Conservation (phyloP, 1,284 basidiomycete species). For the Inonotus hispidus region DNA sequence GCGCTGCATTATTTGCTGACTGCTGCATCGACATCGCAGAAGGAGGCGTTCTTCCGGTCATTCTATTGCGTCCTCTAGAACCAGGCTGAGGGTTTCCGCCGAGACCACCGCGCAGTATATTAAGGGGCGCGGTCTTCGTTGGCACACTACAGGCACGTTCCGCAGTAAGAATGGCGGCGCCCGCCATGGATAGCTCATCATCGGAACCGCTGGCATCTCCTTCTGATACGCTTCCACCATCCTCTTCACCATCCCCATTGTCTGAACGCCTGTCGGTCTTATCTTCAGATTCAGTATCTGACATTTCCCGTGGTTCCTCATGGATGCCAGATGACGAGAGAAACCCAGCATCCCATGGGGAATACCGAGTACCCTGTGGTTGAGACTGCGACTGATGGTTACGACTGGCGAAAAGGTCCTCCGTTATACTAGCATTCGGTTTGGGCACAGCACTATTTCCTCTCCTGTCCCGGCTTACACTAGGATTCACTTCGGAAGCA, state of each 20-base stretch:
- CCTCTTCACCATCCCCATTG: not conserved
- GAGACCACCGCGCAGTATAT: not conserved
- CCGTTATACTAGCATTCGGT: not conserved
- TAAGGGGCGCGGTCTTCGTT: conserved; percentile 5
- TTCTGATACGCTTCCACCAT: not conserved
- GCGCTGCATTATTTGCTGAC: not conserved
- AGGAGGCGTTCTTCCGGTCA: not conserved
- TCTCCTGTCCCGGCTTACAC: not conserved
- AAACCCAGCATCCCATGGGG: not conserved
- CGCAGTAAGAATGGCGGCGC: not conserved
- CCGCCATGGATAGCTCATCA: not conserved
- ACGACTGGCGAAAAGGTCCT: not conserved
- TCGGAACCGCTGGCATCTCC: not conserved
- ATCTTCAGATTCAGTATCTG: not conserved
- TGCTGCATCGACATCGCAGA: not conserved
- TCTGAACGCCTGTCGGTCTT: not conserved
- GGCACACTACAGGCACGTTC: not conserved
- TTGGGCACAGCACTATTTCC: not conserved
- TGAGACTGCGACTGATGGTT: not conserved
- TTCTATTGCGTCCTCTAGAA: not conserved
- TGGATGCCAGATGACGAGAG: not conserved
- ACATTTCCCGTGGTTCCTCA: conserved; percentile 1
- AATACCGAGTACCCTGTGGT: not conserved
- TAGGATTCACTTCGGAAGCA: not conserved
- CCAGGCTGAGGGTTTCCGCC: not conserved